These are phyloP conservation scores for Trichocladium antarcticum DNA, from an alignment of 495 filamentous ascomycete genomes.

Conservation along the genomic window DNA sequence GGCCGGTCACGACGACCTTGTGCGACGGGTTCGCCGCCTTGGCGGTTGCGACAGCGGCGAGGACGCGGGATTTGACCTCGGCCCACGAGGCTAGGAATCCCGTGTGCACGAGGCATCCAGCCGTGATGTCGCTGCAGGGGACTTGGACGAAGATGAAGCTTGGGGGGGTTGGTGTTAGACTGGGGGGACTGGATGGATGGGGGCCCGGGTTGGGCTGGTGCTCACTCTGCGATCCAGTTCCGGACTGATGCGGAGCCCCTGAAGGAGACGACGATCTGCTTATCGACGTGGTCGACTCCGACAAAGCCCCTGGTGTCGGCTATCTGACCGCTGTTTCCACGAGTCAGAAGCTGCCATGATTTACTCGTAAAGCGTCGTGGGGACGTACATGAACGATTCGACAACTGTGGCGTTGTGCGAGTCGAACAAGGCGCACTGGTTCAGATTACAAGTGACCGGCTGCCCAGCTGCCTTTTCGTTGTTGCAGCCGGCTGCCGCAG, in stretches of 20 bases:
- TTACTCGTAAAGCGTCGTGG: background rate
- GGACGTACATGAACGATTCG: conserved; percentile 51
- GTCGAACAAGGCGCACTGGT: conserved; percentile 49
- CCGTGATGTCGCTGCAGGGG: conserved; percentile 24
- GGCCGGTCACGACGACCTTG: conserved; percentile 50
- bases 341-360: background rate
- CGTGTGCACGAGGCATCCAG: conserved; percentile 30
- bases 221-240: conserved; percentile 58
- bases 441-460: conserved; percentile 46
- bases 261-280: conserved; percentile 56
- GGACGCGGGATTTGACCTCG: conserved; percentile 20
- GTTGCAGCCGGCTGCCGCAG: conserved; percentile 59
- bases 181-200: background rate
- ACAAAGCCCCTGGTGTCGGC: conserved; percentile 61
- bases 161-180: conserved; percentile 1
- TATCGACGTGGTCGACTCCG: conserved; percentile 51
- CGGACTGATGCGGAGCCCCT: conserved; percentile 51
- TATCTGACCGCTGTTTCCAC: conserved; percentile 32
- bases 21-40: conserved; percentile 37
- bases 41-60: conserved; percentile 21
- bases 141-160: conserved; percentile 25
- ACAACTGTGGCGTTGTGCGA: conserved; percentile 42
- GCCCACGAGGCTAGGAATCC: conserved; percentile 32
- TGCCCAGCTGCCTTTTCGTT: conserved; percentile 39
- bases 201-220: conserved; percentile 7